A percentile compares a stretch with the other conserved stretches of the same genome.
phyloP scores from a whole-genome alignment of 1,284 basidiomycete genomes.

The Serendipita sp. region DNA sequence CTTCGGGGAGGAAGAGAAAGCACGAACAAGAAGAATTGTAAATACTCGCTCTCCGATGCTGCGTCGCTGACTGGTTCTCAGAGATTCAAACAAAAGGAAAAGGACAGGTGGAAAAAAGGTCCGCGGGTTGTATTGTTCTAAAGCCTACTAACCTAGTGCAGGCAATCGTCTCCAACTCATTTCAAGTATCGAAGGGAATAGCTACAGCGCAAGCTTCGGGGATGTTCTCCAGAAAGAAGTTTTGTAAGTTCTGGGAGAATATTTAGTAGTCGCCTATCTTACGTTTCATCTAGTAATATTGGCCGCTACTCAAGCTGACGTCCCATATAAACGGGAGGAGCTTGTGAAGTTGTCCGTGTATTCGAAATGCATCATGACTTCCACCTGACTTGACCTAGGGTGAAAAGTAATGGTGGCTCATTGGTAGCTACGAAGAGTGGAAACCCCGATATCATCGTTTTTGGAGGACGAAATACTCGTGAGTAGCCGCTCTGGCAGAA shows the following conservation, averaged over 20 bases:
- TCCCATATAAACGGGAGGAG: constrained; percentile 50
- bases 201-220: constrained; percentile 43
- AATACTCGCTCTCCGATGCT: constrained; percentile 12
- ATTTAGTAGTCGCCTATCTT: no score
- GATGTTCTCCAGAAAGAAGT: constrained; percentile 61
- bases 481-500: not conserved
- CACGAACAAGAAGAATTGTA: constrained; percentile 45
- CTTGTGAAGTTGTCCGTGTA: constrained; percentile 44
- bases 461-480: constrained; percentile 8
- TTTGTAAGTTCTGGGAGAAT: constrained; percentile 40
- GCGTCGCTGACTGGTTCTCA: constrained; percentile 17
- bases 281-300: constrained; percentile 42
- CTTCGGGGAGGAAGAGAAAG: constrained; percentile 54
- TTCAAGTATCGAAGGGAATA: constrained; percentile 42
- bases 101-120: constrained; percentile 44
- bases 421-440: no score
- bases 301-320: constrained; percentile 60
- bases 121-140: constrained; percentile 1
- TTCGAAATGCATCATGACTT: no score
- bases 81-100: constrained; percentile 47
- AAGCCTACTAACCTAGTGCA: constrained; percentile 19
- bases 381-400: no score
- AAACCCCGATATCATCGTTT: constrained; percentile 36
- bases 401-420: constrained; percentile 43
- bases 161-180: constrained; percentile 36